phyloP scores from a whole-genome alignment of 2,329 filamentous ascomycete species.

The Pyricularia sp. region DNA sequence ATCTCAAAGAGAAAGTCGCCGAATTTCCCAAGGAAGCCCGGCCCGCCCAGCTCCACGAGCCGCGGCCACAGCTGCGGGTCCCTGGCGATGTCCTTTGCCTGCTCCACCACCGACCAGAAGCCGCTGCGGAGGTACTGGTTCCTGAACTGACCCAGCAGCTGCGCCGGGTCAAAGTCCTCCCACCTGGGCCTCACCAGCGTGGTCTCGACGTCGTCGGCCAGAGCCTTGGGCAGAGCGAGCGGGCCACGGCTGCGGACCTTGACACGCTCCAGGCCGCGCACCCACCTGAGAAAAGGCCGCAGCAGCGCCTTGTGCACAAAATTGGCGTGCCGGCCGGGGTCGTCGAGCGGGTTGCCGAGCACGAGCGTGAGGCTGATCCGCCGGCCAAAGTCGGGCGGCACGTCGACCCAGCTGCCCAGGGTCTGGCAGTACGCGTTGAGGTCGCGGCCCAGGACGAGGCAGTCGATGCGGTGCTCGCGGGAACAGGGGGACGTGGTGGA shows the following conservation, averaged over 20 bases:
- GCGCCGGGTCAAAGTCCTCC: background rate
- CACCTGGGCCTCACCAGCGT: background rate
- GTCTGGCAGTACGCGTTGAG: background rate
- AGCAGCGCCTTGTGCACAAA: background rate
- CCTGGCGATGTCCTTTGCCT: background rate
- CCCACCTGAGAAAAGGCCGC: background rate
- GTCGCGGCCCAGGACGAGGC: background rate
- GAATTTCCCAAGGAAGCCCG: background rate
- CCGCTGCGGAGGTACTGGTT: background rate
- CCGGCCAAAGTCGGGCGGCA: background rate
- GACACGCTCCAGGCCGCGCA: background rate
- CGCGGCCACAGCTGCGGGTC: background rate
- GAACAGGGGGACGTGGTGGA: background rate
- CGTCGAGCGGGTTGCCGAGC: background rate
- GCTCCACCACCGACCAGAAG: background rate
- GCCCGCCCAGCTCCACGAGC: background rate
- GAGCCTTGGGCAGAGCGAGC: background rate
- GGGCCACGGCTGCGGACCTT: background rate
- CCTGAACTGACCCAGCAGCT: background rate
- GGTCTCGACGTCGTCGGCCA: background rate
- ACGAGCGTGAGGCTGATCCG: background rate
- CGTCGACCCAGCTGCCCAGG: background rate
- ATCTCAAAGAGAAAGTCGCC: background rate
- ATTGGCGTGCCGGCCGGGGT: background rate
- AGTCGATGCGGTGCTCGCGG: background rate